A percentile compares a stretch with the other conserved stretches of the same genome.
phyloP scores from a whole-genome alignment of 2,329 filamentous ascomycete species.

The Cladosporium colombiae region DNA sequence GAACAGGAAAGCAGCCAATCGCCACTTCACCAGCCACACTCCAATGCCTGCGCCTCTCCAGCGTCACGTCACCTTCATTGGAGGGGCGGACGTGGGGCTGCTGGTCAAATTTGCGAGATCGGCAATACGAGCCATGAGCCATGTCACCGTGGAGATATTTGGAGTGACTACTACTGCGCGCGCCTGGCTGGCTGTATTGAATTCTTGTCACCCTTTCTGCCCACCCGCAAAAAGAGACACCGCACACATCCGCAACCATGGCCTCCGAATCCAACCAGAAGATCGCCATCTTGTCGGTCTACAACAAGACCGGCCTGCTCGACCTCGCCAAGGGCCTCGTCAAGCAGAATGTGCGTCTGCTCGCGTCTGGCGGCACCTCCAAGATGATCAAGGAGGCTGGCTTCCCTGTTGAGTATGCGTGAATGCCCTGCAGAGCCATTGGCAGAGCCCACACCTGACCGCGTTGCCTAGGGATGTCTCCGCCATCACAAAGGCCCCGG shows the following conservation, averaged over 20 bases:
- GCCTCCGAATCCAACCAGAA: slow-evolving; percentile 29
- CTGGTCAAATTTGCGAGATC: slow-evolving; percentile 19
- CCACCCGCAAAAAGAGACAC: slow-evolving; percentile 1
- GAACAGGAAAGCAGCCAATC: not conserved
- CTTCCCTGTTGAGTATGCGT: slow-evolving; percentile 78
- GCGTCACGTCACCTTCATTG: slow-evolving; percentile 9
- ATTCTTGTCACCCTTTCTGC: not conserved
- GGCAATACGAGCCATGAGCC: slow-evolving; percentile 7
- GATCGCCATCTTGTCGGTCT: slow-evolving; percentile 89
- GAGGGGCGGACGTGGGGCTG: slow-evolving; percentile 16
- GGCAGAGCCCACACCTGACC: slow-evolving; percentile 3
- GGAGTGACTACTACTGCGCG: slow-evolving; percentile 8
- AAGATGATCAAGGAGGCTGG: slow-evolving; percentile 96
- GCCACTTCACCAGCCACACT: slow-evolving; percentile 2
- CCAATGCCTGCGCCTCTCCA: not conserved
- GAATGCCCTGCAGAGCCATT: slow-evolving; percentile 1
- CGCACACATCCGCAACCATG: slow-evolving; percentile 22
- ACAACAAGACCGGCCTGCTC: slow-evolving; percentile 94
- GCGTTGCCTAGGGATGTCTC: slow-evolving; percentile 75
- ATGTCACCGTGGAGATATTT: not conserved
- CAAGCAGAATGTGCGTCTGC: slow-evolving; percentile 84
- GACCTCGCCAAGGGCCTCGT: slow-evolving; percentile 89
- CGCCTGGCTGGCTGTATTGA: not conserved
- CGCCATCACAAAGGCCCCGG: slow-evolving; percentile 88
- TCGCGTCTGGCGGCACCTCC: slow-evolving; percentile 92